Base-by-base conservation (phyloP, 257 asterid species). In the Perilla frutescens region DNA sequence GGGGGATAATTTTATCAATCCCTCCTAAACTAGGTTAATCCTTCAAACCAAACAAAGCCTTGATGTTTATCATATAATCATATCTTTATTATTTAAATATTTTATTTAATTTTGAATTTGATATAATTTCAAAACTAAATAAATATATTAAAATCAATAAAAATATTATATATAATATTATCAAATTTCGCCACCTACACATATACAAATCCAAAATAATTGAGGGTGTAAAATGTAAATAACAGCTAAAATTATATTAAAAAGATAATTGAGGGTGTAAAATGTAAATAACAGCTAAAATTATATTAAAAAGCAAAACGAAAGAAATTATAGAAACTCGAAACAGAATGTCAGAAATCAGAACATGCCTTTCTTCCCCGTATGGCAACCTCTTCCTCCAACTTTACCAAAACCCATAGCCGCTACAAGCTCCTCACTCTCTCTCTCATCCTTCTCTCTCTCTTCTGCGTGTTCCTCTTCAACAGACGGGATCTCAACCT, bases 351-450 rank as follows among this genome's bases (percentile, higher is more conserved):
- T n/a, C 36, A 6, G 80, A 62, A 75, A 51, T n/a, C 63, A 55
- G 72, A 62, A 49, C 84, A 79, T 75, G 83, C 56, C 62, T 70
- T 62, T 67, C 86, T 72, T 71, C 82, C 64, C 37, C 83, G 65
- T 39, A 89, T 86, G 96, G 96, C 91, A 79, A 73, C 79, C n/a
- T 67, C 86, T 26, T 50, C 79, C 13, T 50, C 68, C 44, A 12
- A 68, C 58, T 14, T 73, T 72, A 79, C 76, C 68, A 75, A 70
- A 75, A 82, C 62, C 77, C 76, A 79, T 71, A 84, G 58, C 77
- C 88, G 82, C 43, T 74, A 51, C 41, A 68, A 74, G 7, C 84
- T 88, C 75, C 40, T 77, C 60, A 59, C 71, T 56, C 62, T 81
- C 62, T 76, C 84, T 47, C 58, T 87, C 44, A 67, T 91, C 45